These are phyloP conservation scores for Davidsoniella australis DNA, from an alignment of 2,329 filamentous ascomycete species.

Conservation along the genomic window DNA sequence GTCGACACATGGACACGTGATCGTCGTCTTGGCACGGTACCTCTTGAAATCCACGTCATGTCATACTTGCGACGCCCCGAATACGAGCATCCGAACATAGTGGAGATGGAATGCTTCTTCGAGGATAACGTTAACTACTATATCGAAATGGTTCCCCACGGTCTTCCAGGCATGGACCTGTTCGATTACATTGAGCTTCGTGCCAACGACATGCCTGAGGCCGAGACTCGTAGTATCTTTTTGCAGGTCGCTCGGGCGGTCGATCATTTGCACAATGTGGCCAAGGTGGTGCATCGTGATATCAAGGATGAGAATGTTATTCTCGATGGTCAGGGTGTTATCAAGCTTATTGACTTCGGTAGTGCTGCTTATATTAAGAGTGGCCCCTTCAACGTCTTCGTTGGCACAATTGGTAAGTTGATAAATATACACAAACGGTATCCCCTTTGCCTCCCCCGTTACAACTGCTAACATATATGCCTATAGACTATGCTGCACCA, in stretches of 20 bases:
- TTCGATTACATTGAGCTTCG: slow-evolving; percentile 98
- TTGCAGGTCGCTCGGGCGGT: slow-evolving; percentile 80
- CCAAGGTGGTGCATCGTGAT: slow-evolving; percentile 84
- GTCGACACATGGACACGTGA: slow-evolving; percentile 98
- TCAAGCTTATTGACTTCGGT: slow-evolving; percentile 96
- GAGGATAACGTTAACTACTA: slow-evolving; percentile 87
- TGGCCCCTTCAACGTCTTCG: slow-evolving; percentile 96
- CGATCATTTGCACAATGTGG: slow-evolving; percentile 79
- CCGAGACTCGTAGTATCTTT: slow-evolving; percentile 88
- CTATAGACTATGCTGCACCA: slow-evolving; percentile 85
- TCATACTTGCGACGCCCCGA: slow-evolving; percentile 73
- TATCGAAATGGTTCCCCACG: slow-evolving; percentile 94
- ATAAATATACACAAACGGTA: not conserved
- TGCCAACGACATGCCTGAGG: slow-evolving; percentile 78
- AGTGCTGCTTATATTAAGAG: slow-evolving; percentile 97
- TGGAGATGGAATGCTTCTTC: slow-evolving; percentile 58
- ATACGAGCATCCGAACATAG: slow-evolving; percentile 49
- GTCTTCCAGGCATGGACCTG: slow-evolving; percentile 90
- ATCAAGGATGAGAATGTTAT: slow-evolving; percentile 99
- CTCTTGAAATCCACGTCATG: slow-evolving; percentile 89
- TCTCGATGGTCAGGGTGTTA: slow-evolving; percentile 81
- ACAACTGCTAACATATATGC: not conserved
- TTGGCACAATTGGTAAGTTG: slow-evolving; percentile 81
- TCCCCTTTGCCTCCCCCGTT: not conserved
- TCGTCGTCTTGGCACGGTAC: slow-evolving; percentile 79